These are phyloP conservation scores for Globisporangium spinosum DNA, from an alignment of 352 stramenopile species.

Conservation along the genomic window DNA sequence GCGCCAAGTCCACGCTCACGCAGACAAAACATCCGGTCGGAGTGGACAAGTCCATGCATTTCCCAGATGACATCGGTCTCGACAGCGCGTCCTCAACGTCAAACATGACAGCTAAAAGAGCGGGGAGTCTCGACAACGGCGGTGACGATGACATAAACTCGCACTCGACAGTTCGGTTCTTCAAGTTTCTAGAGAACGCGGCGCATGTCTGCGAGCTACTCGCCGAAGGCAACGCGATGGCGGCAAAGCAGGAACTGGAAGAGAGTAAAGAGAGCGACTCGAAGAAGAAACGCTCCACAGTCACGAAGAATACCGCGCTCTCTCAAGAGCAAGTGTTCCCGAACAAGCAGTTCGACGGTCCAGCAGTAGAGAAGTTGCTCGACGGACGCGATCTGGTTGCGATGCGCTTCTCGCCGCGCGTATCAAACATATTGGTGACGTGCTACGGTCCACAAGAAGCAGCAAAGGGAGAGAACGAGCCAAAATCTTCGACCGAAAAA, in stretches of 20 bases:
- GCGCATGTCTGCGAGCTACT: conserved; percentile 56
- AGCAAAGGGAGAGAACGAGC: not conserved
- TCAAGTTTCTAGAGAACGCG: conserved; percentile 59
- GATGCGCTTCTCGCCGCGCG: conserved; percentile 44
- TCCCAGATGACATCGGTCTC: conserved; percentile 71
- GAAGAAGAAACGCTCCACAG: conserved; percentile 12
- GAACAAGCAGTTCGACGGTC: conserved; percentile 29
- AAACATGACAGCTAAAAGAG: conserved; percentile 4
- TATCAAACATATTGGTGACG: conserved; percentile 47
- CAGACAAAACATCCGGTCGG: conserved; percentile 48
- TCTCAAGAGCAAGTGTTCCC: conserved; percentile 34
- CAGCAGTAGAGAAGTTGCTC: conserved; percentile 30
- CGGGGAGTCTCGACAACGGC: not conserved
- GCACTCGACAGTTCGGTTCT: conserved; percentile 45
- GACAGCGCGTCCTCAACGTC: conserved; percentile 27
- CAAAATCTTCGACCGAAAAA: conserved; percentile 30
- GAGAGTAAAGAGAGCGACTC: conserved; percentile 6
- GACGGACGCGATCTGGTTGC: conserved; percentile 27
- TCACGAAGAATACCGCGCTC: conserved; percentile 11
- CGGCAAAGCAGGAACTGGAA: conserved; percentile 14
- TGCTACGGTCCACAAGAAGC: conserved; percentile 28
- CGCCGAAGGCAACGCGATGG: conserved; percentile 47
- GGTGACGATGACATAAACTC: conserved; percentile 19
- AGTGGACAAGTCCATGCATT: conserved; percentile 59
- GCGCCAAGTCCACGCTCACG: conserved; percentile 37